A percentile compares a stretch with the other conserved stretches of the same genome.
phyloP scores from a whole-genome alignment of 1,284 basidiomycete genomes.

The Cronartium ribicola region DNA sequence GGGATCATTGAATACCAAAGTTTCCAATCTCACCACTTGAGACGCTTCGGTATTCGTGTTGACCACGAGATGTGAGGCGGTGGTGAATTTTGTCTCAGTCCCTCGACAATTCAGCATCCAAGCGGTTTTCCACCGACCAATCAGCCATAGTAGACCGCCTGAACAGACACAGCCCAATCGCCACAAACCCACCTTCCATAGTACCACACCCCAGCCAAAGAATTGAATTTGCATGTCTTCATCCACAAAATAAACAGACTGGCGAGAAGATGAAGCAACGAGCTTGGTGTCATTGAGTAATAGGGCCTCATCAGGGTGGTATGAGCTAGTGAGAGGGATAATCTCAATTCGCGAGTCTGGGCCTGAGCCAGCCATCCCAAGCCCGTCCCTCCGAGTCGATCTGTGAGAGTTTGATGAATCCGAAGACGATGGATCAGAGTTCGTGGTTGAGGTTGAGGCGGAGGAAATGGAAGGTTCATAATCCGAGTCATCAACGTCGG shows the following conservation, averaged over 20 bases:
- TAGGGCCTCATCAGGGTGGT: slow-evolving; percentile 31
- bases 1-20: slow-evolving; percentile 68
- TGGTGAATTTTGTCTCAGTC: slow-evolving; percentile 73
- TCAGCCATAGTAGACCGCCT: slow-evolving; percentile 70
- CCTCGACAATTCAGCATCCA: slow-evolving; percentile 86
- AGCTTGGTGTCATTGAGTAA: slow-evolving; percentile 15
- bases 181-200: slow-evolving; percentile 69
- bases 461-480: slow-evolving; percentile 23
- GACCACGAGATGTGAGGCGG: slow-evolving; percentile 72
- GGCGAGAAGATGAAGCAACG: slow-evolving; percentile 54
- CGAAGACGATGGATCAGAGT: slow-evolving; percentile 41
- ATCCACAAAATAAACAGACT: slow-evolving; percentile 81
- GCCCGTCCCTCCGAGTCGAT: slow-evolving; percentile 43
- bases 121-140: slow-evolving; percentile 89
- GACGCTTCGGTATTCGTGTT: slow-evolving; percentile 82
- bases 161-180: slow-evolving; percentile 65
- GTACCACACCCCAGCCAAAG: slow-evolving; percentile 74
- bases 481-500: slow-evolving; percentile 28
- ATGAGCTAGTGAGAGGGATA: slow-evolving; percentile 28
- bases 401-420: slow-evolving; percentile 42
- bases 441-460: slow-evolving; percentile 36
- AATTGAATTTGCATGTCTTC: slow-evolving; percentile 87
- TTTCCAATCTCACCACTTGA: slow-evolving; percentile 66
- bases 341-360: slow-evolving; percentile 30
- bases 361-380: slow-evolving; percentile 41